phyloP scores from a whole-genome alignment of 805 yeast genomes.

The Schizosaccharomyces osmophilus region DNA sequence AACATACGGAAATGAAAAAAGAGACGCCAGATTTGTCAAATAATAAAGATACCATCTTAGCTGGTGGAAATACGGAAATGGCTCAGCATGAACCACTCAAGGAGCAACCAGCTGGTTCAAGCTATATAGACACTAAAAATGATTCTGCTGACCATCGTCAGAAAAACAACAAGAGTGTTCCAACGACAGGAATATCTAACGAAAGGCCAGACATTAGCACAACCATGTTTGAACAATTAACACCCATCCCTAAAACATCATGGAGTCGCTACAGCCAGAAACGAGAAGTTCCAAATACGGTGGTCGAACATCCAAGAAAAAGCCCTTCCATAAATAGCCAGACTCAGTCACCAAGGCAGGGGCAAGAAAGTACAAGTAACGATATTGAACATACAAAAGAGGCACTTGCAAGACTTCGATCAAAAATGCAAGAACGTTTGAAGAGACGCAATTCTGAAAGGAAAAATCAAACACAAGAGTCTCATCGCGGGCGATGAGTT shows the following conservation, averaged over 20 bases:
- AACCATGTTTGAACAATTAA: background rate
- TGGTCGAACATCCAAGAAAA: background rate
- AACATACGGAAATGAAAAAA: background rate
- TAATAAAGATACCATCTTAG: background rate
- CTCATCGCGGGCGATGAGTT: background rate
- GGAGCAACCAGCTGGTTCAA: background rate
- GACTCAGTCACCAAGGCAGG: background rate
- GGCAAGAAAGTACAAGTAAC: background rate
- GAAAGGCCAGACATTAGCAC: background rate
- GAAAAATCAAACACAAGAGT: background rate
- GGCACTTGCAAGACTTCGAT: background rate
- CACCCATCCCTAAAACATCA: background rate
- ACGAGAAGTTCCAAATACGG: background rate
- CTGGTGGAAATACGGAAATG: background rate
- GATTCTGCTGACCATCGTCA: background rate
- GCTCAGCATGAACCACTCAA: background rate
- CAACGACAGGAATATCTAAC: background rate
- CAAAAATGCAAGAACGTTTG: background rate
- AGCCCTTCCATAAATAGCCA: background rate
- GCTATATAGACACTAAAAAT: background rate
- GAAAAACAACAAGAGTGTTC: background rate
- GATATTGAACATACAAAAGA: background rate
- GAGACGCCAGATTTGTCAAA: background rate
- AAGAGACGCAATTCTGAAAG: background rate
- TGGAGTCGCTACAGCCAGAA: background rate